Conservation (phyloP, 768 basidiomycete genomes). For the Collybia sp. region DNA sequence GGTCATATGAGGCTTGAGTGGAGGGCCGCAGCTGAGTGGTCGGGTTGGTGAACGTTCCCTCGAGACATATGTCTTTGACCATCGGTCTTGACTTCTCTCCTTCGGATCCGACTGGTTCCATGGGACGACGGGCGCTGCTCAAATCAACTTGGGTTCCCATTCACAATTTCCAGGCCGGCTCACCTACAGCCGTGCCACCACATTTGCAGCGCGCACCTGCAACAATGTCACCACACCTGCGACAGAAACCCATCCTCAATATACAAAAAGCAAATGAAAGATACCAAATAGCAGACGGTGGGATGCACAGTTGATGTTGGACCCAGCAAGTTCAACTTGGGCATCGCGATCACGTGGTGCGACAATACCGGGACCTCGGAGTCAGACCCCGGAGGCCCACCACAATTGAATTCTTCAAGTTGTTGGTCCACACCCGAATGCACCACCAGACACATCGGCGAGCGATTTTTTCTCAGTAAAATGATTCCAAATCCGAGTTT, state of each 20-base stretch:
- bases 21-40: conserved; percentile 10
- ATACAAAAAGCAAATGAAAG: conserved; percentile 4
- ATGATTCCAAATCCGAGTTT: too few relatives aligned
- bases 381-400: too few relatives aligned
- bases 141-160: background rate
- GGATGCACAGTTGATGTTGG: background rate
- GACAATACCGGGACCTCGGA: too few relatives aligned
- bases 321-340: background rate
- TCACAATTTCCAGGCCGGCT: conserved; percentile 21
- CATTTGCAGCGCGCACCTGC: conserved; percentile 68
- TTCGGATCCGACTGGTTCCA: conserved; percentile 50
- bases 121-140: conserved; percentile 60
- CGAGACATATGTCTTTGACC: conserved; percentile 77
- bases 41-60: conserved; percentile 43
- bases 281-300: conserved; percentile 2
- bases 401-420: too few relatives aligned
- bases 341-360: conserved; percentile 13
- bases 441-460: too few relatives aligned
- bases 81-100: conserved; percentile 52
- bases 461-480: too few relatives aligned
- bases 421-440: too few relatives aligned
- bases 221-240: conserved; percentile 83
- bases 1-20: conserved; percentile 12
- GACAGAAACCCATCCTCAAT: conserved; percentile 72
- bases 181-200: conserved; percentile 76